These are phyloP conservation scores for Aspergillus cristatus DNA, from an alignment of 495 filamentous ascomycete genomes.

Conservation along the genomic window DNA sequence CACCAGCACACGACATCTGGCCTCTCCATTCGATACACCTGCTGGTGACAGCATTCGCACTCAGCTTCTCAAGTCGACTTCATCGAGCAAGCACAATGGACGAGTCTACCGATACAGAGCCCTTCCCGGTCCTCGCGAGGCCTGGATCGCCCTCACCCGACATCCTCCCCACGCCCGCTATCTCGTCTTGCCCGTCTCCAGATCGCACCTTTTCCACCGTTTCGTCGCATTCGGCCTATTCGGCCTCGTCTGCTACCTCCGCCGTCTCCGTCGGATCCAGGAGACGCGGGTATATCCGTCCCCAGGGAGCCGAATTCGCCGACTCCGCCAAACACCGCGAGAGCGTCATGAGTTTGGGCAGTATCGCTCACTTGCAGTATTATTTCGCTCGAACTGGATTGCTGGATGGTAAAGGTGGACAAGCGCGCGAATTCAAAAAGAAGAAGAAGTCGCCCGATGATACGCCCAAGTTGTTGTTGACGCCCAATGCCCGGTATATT, in stretches of 20 bases:
- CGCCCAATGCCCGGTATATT: slow-evolving; percentile 32
- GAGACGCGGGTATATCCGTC: slow-evolving; percentile 79
- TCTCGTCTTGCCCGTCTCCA: slow-evolving; percentile 53
- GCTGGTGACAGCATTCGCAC: too few species aligned
- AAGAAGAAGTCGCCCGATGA: slow-evolving; percentile 36
- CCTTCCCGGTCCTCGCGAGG: slow-evolving; percentile 15
- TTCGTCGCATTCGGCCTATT: slow-evolving; percentile 62
- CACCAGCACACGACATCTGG: too few species aligned
- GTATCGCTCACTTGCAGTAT: slow-evolving; percentile 95
- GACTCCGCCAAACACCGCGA: slow-evolving; percentile 81
- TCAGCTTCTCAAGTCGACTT: too few species aligned
- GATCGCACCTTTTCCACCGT: slow-evolving; percentile 68
- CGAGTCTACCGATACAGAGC: slow-evolving; percentile 20
- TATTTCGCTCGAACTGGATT: slow-evolving; percentile 94
- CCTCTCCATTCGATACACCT: too few species aligned
- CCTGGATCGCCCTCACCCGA: slow-evolving; percentile 52
- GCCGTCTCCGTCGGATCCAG: slow-evolving; percentile 47
- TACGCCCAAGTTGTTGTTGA: slow-evolving; percentile 31
- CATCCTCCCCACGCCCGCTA: slow-evolving; percentile 50
- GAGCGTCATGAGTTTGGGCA: slow-evolving; percentile 90
- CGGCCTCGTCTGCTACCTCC: slow-evolving; percentile 54
- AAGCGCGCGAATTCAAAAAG: slow-evolving; percentile 62
- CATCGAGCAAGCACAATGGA: too few species aligned
- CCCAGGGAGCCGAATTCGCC: slow-evolving; percentile 83
- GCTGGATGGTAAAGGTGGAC: slow-evolving; percentile 86